phyloP scores from a whole-genome alignment of 441 rosid genomes.

The Lepidium campestre region DNA sequence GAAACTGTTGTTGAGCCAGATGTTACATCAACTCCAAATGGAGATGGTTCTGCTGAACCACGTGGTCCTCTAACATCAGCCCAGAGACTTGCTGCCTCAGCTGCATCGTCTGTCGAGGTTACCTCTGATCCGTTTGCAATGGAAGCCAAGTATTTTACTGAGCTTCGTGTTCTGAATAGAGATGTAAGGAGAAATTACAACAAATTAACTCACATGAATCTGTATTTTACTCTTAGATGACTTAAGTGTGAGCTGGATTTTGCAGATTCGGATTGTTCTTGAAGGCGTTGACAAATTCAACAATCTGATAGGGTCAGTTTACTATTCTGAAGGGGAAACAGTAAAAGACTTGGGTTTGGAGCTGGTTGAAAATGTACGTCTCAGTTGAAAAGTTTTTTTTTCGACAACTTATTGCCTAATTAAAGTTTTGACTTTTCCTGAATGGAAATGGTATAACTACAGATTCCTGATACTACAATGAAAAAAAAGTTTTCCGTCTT shows the following conservation, averaged over 20 bases:
- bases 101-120: constrained; percentile 53
- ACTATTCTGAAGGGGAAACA: constrained; percentile 79
- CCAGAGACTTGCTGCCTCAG: constrained; percentile 76
- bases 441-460: background rate
- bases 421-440: background rate
- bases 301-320: constrained; percentile 89
- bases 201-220: background rate
- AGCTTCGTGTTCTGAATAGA: constrained; percentile 76
- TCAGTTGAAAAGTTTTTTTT: too few relatives aligned
- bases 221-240: constrained; percentile 1
- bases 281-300: constrained; percentile 95
- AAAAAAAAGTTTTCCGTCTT: background rate
- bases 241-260: constrained; percentile 28
- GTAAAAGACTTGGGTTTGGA: constrained; percentile 88
- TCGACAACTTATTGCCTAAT: too few relatives aligned
- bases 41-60: constrained; percentile 56
- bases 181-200: constrained; percentile 47
- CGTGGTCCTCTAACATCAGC: constrained; percentile 78
- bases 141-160: constrained; percentile 90
- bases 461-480: background rate
- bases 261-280: constrained; percentile 89
- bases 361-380: constrained; percentile 87
- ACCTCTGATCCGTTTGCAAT: constrained; percentile 73
- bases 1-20: constrained; percentile 49
- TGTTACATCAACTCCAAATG: constrained; percentile 47